Conservation (phyloP, 345 rosid species). For the Eucalyptus grandis region DNA sequence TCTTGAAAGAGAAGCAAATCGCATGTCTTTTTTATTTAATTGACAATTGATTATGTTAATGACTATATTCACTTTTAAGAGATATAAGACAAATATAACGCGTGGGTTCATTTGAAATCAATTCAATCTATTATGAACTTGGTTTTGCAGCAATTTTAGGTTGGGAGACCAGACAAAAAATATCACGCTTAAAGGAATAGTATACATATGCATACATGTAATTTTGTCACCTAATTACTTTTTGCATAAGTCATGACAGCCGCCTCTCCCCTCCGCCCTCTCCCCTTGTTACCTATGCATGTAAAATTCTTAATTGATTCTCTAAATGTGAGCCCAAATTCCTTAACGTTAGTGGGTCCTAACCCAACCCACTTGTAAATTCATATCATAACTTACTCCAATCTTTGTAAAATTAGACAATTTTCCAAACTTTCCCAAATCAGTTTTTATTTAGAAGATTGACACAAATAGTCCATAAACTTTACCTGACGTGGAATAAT, state of each 20-base stretch:
- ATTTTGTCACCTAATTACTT: neutral
- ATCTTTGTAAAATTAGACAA: neutral
- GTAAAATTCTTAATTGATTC: neutral
- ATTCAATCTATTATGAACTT: neutral
- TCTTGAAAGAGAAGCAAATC: too few relatives aligned
- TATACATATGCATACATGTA: neutral
- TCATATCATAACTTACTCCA: neutral
- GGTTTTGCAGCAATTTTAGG: neutral
- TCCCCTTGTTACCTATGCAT: neutral
- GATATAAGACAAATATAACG: neutral
- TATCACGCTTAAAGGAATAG: neutral
- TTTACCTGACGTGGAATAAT: accelerated
- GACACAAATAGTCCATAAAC: accelerated
- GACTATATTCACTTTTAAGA: neutral
- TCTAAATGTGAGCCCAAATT: neutral
- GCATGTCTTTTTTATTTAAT: too few relatives aligned
- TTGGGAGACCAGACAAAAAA: neutral
- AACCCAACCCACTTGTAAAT: neutral
- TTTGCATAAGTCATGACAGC: neutral
- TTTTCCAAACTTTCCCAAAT: neutral
- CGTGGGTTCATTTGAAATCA: neutral
- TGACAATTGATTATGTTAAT: neutral
- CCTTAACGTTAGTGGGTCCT: accelerated
- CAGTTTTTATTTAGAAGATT: too few relatives aligned
- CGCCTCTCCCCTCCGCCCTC: neutral